Base-by-base conservation (phyloP, 352 stramenopile species). In the Globisporangium canariense region DNA sequence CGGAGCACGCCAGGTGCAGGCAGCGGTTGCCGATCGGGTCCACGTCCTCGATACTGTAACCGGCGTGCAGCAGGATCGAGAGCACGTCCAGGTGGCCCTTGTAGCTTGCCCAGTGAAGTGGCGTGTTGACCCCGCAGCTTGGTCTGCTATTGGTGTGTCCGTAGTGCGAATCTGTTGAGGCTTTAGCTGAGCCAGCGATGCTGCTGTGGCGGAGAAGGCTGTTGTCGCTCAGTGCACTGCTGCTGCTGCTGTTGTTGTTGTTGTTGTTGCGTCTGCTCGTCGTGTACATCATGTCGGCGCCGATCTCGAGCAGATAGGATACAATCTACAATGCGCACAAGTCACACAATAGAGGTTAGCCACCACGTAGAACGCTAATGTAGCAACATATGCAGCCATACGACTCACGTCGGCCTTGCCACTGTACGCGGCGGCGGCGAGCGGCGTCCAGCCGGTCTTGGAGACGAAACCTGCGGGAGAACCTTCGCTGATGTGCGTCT, bases 101-200 rank as follows among this genome's bases (percentile, higher is more conserved):
- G 71, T 96, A 96, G 70, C 82, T 88, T n/a, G 85, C 83, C 88
- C 88, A 96, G 60, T 96, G 88, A 43, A 96, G 67, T 11, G 88
- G 88, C 11, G 84, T 94, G 58, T 91, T 92, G 54, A 69, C 67
- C 2, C 76, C 74, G 13, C 69, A 73, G 34, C 30, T 67, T 32
- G 45, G 68, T 67, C 63, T 73, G 52, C 53, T 61, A 20, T 16
- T 47, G 55, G 18, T 10, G 59, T 61, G 30, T 16, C 30, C 51
- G 18, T 43, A 57, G 51, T 58, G 32, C 36, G 36, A 41, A 0
- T 58, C 52, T 40, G 36, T 58, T 9, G 18, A 13, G 25, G 14
- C 36, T 60, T 62, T 54, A 32, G 4, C 11, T 45, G 52, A 40
- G 51, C 30, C n/a, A 30, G n/a, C 46, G n/a, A 3, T 59, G 46